Conservation (phyloP, 2,329 filamentous ascomycete genomes). For the Coniella vitis region DNA sequence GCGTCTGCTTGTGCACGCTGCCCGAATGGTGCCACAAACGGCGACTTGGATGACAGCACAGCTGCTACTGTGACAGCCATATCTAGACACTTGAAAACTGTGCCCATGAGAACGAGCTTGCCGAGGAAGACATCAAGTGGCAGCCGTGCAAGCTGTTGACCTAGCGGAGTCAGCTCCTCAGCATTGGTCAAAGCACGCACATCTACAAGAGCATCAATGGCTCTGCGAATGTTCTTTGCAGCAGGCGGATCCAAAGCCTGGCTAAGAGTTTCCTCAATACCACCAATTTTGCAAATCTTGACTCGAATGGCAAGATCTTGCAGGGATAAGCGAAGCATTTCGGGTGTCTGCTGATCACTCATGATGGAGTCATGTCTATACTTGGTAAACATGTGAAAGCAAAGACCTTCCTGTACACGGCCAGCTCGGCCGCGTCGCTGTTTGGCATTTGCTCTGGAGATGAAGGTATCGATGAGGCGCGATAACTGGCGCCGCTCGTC, state of each 20-base stretch:
- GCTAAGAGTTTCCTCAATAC: slow-evolving; percentile 82
- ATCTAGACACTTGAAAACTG: slow-evolving; percentile 85
- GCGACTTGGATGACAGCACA: slow-evolving; percentile 89
- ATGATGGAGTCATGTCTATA: slow-evolving; percentile 79
- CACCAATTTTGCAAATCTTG: slow-evolving; percentile 93
- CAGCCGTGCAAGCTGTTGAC: slow-evolving; percentile 77
- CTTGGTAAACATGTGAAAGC: slow-evolving; percentile 93
- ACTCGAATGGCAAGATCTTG: slow-evolving; percentile 94
- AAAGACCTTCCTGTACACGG: slow-evolving; percentile 89
- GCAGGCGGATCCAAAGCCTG: slow-evolving; percentile 87
- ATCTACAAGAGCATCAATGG: slow-evolving; percentile 87
- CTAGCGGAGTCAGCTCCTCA: slow-evolving; percentile 83
- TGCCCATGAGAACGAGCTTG: slow-evolving; percentile 82
- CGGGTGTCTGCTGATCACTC: slow-evolving; percentile 88
- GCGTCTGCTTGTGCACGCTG: slow-evolving; percentile 76
- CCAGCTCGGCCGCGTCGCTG: slow-evolving; percentile 90
- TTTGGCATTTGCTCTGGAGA: slow-evolving; percentile 91
- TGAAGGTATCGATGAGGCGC: slow-evolving; percentile 86
- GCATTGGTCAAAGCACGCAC: slow-evolving; percentile 76
- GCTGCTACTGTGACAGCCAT: slow-evolving; percentile 88
- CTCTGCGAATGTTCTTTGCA: slow-evolving; percentile 84
- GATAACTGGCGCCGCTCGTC: slow-evolving; percentile 91
- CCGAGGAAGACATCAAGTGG: slow-evolving; percentile 92
- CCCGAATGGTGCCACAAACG: slow-evolving; percentile 81
- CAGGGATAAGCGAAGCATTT: slow-evolving; percentile 88